Evolutionary conservation across 768 basidiomycete species (phyloP), one percentile per base, ranked within the genome.

Genomic region (Mycena olivaceomarginata): DNA sequence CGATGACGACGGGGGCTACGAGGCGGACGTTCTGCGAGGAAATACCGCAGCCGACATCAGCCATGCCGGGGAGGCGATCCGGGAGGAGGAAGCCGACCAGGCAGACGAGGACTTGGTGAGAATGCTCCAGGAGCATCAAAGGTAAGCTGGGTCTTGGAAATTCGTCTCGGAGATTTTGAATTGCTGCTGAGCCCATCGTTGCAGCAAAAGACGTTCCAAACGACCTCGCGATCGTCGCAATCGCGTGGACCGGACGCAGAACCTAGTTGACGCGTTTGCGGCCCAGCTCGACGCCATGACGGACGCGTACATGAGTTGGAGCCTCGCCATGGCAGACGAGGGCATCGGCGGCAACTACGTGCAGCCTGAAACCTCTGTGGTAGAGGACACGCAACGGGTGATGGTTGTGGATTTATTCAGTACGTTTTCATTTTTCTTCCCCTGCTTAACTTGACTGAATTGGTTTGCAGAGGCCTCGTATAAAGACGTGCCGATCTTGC

Each of bases 51-150:
- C 31, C 0, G 66, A 67, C 13, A 51, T 67, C 48, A 67, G 66
- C 48, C 66, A 67, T 39, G 66, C 66, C 31, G 66, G 66, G 0
- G 66, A 53, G 46, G 66, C 66, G 2, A 7, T 67, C 16, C n/a
- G 12, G 4, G 13, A 45, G 1, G 65, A 67, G 12, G 65, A 67
- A 1, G 13, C 15, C 40, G 25, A 15, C 8, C 37, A 45, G 13
- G 43, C 43, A 10, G 43, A 45, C 13, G 43, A 45, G 43, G 43
- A 45, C 43, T 45, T 45, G 43, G 11, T 45, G 43, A 13, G 13
- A 10, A 45, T 11, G 43, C 43, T 45, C 3, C 13, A 13, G 1
- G 43, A 45, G 43, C 43, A 45, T 10, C 43, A 45, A 45, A 13
- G 13, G 43, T 45, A 45, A 11, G 43, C 3, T 45, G 13, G 2